Base-by-base conservation (phyloP, 1,284 basidiomycete genomes). In the Marasmius tenuissimus region DNA sequence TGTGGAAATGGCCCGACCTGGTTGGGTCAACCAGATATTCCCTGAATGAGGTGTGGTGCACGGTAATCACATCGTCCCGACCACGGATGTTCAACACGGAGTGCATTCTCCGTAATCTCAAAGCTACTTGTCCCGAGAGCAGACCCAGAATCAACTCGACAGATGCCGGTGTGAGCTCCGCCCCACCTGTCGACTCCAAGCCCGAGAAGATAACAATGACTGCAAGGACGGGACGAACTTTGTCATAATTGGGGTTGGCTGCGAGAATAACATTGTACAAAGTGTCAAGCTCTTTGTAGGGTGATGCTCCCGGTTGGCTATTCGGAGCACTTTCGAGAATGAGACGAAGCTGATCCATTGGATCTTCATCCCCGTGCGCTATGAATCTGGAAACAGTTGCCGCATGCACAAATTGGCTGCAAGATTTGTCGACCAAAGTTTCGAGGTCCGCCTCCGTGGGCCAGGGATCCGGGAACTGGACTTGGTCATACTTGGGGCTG, bases 351-450 rank as follows among this genome's bases (percentile, higher is more conserved):
- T 52, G 63, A 27, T 53, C 56, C 7, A 39, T 18, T 6, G 63
- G 63, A 39, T 53, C 33, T 6, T 22, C 11, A 34, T 40, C 12
- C 20, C 51, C 52, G 9, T 59, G 35, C 14, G 38, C 49, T 38
- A 65, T 50, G n/a, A 57, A 65, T 42, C 60, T 62, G 10, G 60
- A 27, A 7, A 59, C 58, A 12, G 63, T 65, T n/a, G 61, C 50
- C 33, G 61, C 57, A 37, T 57, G 62, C 18, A 65, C 62, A 47
- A 65, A 65, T 33, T 60, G 52, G 0, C 61, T 58, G n/a, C 58
- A 59, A 18, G 63, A 39, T 48, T 49, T 57, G 7, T 49, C 14
- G 20, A 60, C 58, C 3, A 65, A 40, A n/a, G 45, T 40, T 14
- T 57, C 48, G 7, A 65, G 27, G 5, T 45, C 20, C 16, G 34